Base-by-base conservation (phyloP, 352 stramenopile genomes). In the Phytophthora meadii region DNA sequence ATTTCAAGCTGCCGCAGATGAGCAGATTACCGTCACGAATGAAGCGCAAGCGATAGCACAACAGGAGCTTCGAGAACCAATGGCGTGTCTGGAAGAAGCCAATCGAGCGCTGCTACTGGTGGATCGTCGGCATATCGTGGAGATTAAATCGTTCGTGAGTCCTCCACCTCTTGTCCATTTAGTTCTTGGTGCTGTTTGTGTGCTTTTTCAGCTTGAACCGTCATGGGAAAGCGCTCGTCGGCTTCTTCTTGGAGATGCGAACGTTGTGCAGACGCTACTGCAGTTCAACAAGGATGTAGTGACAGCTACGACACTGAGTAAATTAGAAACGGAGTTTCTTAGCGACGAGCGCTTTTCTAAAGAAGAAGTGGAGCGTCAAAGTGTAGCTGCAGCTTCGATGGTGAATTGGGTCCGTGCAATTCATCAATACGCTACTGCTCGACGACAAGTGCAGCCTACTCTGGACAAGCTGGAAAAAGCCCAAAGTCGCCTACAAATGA, bases 131-230 rank as follows among this genome's bases (percentile, higher is more conserved):
- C 85, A 92, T 48, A 90, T 94, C 28, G 70, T 90, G 27, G 86
- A 94, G 66, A 90, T 94, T 72, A 94, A 94, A 65, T 92, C 86
- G 53, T 94, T 94, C 37, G 87, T 81, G 11, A 92, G 63, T 32
- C 86, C 86, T 4, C 86, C 86, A 4, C 66, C 83, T 14, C 62
- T 94, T 0, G 86, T 94, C 2, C 84, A 92, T 32, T 59, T 92
- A 10, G 84, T 92, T 2, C 42, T 94, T 2, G 84, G 90, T 6
- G 86, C 83, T 0, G 79, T 94, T 12, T 93, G 86, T 55, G 79
- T 92, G 3, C 49, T 94, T 40, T 93, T 93, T 22, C 60, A 73
- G n/a, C 44, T 90, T 6, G 84, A 94, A 11, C 74, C 86, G 4
- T 82, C 76, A 0, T 94, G 86, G 86, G 86, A 92, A 27, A 92